These are phyloP conservation scores for Triangularia verruculosa DNA, from an alignment of 2,329 filamentous ascomycete genomes.

Conservation along the genomic window DNA sequence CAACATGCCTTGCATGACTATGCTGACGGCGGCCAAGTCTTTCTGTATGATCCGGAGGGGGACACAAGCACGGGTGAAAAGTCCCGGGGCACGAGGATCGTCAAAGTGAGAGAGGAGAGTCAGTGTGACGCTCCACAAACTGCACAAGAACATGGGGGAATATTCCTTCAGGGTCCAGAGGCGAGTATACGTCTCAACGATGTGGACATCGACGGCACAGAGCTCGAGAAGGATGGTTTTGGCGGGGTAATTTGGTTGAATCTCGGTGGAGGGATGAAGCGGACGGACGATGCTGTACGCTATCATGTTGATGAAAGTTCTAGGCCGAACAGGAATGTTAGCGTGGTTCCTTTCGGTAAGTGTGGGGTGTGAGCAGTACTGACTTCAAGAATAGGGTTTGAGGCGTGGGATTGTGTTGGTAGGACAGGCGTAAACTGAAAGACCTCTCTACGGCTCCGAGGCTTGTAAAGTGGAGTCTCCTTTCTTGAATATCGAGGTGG, in stretches of 20 bases:
- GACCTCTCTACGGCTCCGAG: slow-evolving; percentile 5
- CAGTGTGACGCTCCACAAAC: background rate
- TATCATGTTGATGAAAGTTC: slow-evolving; percentile 5
- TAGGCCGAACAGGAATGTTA: background rate
- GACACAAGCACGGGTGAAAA: slow-evolving; percentile 3
- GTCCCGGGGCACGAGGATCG: background rate
- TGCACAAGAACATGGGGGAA: slow-evolving; percentile 6
- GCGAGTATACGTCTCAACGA: slow-evolving; percentile 3
- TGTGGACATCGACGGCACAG: slow-evolving; percentile 4
- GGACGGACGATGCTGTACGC: slow-evolving; percentile 17
- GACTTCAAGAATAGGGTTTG: slow-evolving; percentile 15
- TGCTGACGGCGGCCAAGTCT: background rate
- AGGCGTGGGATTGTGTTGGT: slow-evolving; percentile 1
- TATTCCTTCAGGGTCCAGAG: slow-evolving; percentile 10
- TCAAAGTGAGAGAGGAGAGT: slow-evolving; percentile 1
- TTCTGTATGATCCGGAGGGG: background rate
- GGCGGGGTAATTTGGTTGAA: background rate
- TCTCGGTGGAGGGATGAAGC: background rate
- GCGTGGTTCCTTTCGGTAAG: background rate
- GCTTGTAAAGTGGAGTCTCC: slow-evolving; percentile 3
- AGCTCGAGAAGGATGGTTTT: slow-evolving; percentile 4
- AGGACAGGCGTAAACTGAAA: background rate
- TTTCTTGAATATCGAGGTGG: background rate
- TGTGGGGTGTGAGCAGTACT: background rate
- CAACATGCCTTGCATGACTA: slow-evolving; percentile 10